Base-by-base conservation (phyloP, 257 asterid genomes). In the Jacaranda copaia region DNA sequence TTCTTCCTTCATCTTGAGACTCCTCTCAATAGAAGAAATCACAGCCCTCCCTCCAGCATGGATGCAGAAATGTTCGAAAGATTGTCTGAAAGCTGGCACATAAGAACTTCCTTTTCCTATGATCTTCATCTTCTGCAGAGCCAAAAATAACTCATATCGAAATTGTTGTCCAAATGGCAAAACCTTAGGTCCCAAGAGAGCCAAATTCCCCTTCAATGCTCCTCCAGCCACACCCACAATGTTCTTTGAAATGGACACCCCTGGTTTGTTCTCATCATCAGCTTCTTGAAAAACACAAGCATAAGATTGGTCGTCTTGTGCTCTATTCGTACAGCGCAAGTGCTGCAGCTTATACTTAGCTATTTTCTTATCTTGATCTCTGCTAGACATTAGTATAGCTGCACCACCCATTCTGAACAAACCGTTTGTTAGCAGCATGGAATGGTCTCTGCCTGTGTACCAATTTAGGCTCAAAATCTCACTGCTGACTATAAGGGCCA, bases 321-420 rank as follows among this genome's bases (percentile, higher is more conserved):
- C 81, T 55, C 10, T 53, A 32, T 63, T 57, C 7, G 81, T 79
- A n/a, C 86, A 39, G 3, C 32, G 72, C 10, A 75, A 15, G 32
- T 68, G 77, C 38, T 62, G 61, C 0, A 82, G 57, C 65, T 13
- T 12, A 32, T 78, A 68, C 45, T 78, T 79, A 1, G 83, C 78
- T 35, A 19, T 46, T 48, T 45, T 12, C 43, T 25, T 74, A 51
- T 70, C 72, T 12, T 61, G 77, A 25, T 53, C 58, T 58, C 73
- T 49, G 56, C 73, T 82, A 1, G 80, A 78, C 45, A 82, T 64
- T 55, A 82, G 69, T 14, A 82, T 64, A 32, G 86, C 79, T 19
- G 80, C 79, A 40, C 81, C 86, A 18, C 86, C 86, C 73, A 79
- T 57, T 43, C 73, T 51, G 74, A 82, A 82, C 35, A 82, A 61